Evolutionary conservation across 352 stramenopile genomes (phyloP).

Genomic region (Phytopythium delawarense): DNA sequence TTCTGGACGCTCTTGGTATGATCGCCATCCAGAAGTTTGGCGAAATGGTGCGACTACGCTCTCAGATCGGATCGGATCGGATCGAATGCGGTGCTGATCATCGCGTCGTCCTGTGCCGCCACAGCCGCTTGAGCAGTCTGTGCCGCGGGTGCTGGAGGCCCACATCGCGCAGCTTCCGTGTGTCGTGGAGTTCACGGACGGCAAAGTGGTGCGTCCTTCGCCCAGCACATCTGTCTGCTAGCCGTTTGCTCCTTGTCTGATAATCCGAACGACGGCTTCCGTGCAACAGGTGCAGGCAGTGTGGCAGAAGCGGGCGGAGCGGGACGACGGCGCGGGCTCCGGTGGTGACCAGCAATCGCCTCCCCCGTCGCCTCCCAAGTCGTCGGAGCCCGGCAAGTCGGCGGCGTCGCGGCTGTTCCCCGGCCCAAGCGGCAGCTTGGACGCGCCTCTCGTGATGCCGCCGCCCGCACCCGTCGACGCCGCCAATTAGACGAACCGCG

Average conservation of each 20-base stretch:
- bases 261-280: not conserved
- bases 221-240: too few relatives aligned
- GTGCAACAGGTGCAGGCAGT: conserved; percentile 49
- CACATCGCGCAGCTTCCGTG: conserved; percentile 64
- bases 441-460: not conserved
- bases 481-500: not conserved
- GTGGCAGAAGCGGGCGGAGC: conserved; percentile 53
- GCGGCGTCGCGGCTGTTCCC: conserved; percentile 17
- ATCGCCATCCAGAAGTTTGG: conserved; percentile 81
- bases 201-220: conserved; percentile 31
- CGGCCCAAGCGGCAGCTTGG: not conserved
- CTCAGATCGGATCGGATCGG: not conserved
- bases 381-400: conserved; percentile 8
- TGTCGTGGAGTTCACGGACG: conserved; percentile 59
- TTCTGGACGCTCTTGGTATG: conserved; percentile 81
- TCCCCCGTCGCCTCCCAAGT: conserved; percentile 7
- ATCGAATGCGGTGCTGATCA: not conserved
- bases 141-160: conserved; percentile 60
- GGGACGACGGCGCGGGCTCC: conserved; percentile 15
- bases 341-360: conserved; percentile 3
- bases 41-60: conserved; percentile 39
- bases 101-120: conserved; percentile 4
- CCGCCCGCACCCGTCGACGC: not conserved
- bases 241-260: not conserved
- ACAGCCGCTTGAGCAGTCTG: conserved; percentile 50